Evolutionary conservation across 1,139 yeast species (phyloP), one percentile per base, ranked within the genome.

Genomic region (Magnusiomyces fungicola): DNA sequence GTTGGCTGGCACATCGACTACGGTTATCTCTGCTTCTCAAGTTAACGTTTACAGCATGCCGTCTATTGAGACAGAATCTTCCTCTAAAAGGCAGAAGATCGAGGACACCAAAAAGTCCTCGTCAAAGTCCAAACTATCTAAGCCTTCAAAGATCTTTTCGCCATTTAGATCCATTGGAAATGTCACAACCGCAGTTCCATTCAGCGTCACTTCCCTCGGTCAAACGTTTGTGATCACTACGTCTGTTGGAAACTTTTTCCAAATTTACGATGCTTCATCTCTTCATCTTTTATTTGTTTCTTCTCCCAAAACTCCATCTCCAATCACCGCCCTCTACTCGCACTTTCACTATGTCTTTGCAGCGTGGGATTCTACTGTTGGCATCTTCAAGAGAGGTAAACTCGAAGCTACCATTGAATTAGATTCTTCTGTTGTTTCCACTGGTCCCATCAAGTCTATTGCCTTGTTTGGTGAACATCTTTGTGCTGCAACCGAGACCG

Each of bases 211-310:
- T 29, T 80, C 92, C 1, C 73, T 92, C 51, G 99, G 99, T 50
- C 76, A 87, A 18, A 81, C 95, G 0, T 90, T 85, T 61, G 84
- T 90, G 59, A 79, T 88, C 44, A 95, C 86, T 12, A 90, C 98
- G 0, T 81, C 88, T 34, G 96, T 92, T 25, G 98, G 97, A 3
- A 75, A 80, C 52, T 78, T 94, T 1, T 88, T 92, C 68, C 98
- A 92, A 66, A 87, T 92, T 36, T 94, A 86, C 62, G 98, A 92
- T 69, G 96, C 96, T 16, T 79, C 92, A 40, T 88, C 87, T 4
- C 73, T 92, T 55, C 95, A 87, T 59, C 72, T 92, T 56, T 70
- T 92, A 36, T 94, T 92, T 68, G 95, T 92, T 10, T 87, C 96
- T 1, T 87, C 81, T 56, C 77, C 76, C 29, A 94, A 86, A 62